Conservation (phyloP, 257 asterid genomes). For the Echites panduratus region DNA sequence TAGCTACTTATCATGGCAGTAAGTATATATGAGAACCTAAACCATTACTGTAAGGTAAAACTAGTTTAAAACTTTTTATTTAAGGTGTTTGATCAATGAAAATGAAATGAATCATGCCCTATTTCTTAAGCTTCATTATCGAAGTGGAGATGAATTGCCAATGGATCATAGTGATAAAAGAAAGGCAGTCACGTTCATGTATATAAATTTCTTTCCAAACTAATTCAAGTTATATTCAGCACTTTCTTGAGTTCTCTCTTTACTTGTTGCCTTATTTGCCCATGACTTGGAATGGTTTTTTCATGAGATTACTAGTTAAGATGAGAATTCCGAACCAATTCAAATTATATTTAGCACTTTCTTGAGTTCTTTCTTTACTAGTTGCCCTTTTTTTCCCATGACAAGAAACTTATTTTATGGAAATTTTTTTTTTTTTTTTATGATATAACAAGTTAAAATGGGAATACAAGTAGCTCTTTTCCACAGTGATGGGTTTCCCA, state of each 20-base stretch:
- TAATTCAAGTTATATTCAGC: background rate
- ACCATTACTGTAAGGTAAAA: background rate
- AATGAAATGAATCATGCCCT: background rate
- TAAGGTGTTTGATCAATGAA: background rate
- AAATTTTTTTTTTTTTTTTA: background rate
- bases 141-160: background rate
- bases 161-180: background rate
- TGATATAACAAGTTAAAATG: background rate
- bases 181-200: background rate
- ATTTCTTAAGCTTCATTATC: background rate
- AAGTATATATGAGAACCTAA: background rate
- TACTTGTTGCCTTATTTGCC: background rate
- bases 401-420: background rate
- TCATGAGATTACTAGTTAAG: background rate
- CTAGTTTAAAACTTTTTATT: background rate
- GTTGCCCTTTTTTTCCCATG: background rate
- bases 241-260: background rate
- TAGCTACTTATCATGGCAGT: background rate
- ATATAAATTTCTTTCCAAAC: background rate
- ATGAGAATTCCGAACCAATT: background rate
- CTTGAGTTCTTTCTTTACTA: background rate
- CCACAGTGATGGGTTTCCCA: background rate
- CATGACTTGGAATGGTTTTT: background rate
- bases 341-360: background rate
- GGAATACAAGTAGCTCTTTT: background rate